Conservation (phyloP, 2,329 filamentous ascomycete genomes). For the Sporothrix brasiliensis region DNA sequence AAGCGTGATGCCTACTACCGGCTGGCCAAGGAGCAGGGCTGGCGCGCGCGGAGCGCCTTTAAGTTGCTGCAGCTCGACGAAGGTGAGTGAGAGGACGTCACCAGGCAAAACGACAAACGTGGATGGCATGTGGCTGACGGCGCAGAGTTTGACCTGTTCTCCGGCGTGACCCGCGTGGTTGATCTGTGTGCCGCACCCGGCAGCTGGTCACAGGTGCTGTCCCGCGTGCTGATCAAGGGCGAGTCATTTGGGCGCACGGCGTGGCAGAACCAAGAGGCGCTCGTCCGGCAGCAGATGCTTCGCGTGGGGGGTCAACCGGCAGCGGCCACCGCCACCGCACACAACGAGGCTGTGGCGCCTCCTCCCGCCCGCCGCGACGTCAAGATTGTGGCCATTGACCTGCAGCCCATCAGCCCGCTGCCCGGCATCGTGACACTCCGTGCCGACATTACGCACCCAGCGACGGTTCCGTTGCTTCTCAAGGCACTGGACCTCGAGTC, state of each 20-base stretch:
- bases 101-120: background rate
- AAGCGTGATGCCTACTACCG: slow-evolving; percentile 98
- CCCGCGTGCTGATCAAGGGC: slow-evolving; percentile 87
- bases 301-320: slow-evolving; percentile 44
- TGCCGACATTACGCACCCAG: slow-evolving; percentile 96
- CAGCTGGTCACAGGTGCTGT: slow-evolving; percentile 96
- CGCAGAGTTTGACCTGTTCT: slow-evolving; percentile 89
- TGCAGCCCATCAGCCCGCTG: slow-evolving; percentile 93
- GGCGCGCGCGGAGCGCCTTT: slow-evolving; percentile 94
- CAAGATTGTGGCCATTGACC: slow-evolving; percentile 92
- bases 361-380: slow-evolving; percentile 65
- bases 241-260: slow-evolving; percentile 84
- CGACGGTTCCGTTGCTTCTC: slow-evolving; percentile 86
- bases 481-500: slow-evolving; percentile 76
- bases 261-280: slow-evolving; percentile 82
- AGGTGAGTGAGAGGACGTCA: slow-evolving; percentile 48
- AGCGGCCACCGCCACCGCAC: background rate
- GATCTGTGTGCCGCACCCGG: slow-evolving; percentile 95
- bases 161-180: slow-evolving; percentile 86
- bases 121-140: background rate
- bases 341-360: background rate
- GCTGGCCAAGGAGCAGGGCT: slow-evolving; percentile 97
- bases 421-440: slow-evolving; percentile 90
- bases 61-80: slow-evolving; percentile 95
- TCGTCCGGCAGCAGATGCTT: slow-evolving; percentile 64